Percentiles rank a stretch among this genome's conserved stretches.
These are phyloP conservation scores for Alternaria brassicae DNA, from an alignment of 2,329 filamentous ascomycete genomes.

Conservation along the genomic window DNA sequence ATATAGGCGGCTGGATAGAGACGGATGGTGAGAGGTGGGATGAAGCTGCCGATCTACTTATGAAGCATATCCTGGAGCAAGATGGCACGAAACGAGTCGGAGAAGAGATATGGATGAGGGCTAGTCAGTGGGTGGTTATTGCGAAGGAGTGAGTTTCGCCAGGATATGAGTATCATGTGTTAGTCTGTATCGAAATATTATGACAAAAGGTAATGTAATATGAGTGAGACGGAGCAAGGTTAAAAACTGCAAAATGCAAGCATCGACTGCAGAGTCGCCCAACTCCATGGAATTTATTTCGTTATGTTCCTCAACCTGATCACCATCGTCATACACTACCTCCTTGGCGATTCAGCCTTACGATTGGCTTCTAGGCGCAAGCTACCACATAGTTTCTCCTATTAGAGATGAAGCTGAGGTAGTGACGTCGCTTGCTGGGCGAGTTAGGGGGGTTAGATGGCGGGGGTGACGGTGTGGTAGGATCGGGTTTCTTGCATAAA, in stretches of 20 bases:
- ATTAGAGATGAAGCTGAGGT: too few relatives aligned
- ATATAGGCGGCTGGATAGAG: slow-evolving; percentile 34
- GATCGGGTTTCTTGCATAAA: neutral
- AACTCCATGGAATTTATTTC: neutral
- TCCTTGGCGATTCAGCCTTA: neutral
- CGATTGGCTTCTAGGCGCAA: neutral
- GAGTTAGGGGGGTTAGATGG: neutral
- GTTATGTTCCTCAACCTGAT: neutral
- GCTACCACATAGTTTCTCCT: neutral
- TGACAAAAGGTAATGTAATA: too few relatives aligned
- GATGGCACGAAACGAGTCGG: slow-evolving; percentile 30
- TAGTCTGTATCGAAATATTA: neutral
- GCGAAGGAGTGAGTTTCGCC: slow-evolving; percentile 26
- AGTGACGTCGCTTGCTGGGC: neutral
- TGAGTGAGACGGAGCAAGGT: neutral
- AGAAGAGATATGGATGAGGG: slow-evolving; percentile 36
- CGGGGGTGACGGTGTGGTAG: neutral
- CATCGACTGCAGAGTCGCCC: neutral
- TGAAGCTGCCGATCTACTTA: slow-evolving; percentile 35
- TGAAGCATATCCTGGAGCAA: slow-evolving; percentile 24
- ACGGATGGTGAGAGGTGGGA: slow-evolving; percentile 40
- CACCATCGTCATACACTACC: neutral
- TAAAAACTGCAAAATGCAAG: neutral
- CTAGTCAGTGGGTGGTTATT: slow-evolving; percentile 41
- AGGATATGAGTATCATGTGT: neutral